A percentile compares a stretch with the other conserved stretches of the same genome.
Evolutionary conservation across 106 monocot species (phyloP).

Genomic region (Cymbidium sinense): DNA sequence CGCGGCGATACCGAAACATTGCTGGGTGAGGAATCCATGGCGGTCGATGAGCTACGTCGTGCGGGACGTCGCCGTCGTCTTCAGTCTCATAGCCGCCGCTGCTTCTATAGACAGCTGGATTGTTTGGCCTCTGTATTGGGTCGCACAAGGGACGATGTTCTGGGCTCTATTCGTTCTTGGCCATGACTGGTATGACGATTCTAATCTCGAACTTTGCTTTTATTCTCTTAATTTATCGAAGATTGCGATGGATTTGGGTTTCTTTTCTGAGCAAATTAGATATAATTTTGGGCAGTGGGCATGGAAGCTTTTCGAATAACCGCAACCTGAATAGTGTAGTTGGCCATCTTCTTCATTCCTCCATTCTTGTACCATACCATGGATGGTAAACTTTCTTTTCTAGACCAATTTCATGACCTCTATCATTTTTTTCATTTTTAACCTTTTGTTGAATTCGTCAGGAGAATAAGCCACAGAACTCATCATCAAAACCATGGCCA

Average conservation of each 20-base stretch:
- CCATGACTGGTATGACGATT: conserved; percentile 64
- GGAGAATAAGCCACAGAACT: conserved; percentile 94
- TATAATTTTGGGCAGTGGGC: conserved; percentile 42
- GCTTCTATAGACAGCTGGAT: conserved; percentile 27
- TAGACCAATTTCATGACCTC: conserved; percentile 8
- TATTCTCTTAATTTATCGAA: not conserved
- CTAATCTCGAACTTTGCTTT: not conserved
- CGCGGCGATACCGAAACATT: conserved; percentile 60
- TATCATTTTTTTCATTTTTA: not conserved
- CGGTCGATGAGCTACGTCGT: conserved; percentile 60
- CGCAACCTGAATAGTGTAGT: conserved; percentile 48
- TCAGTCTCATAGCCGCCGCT: conserved; percentile 35
- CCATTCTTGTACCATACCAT: too few species aligned
- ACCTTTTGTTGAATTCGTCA: conserved; percentile 9
- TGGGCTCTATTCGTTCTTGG: conserved; percentile 95
- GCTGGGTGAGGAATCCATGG: conserved; percentile 60
- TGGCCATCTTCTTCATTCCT: conserved; percentile 59
- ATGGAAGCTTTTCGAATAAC: conserved; percentile 77
- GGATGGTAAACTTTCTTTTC: too few species aligned
- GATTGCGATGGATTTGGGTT: not conserved
- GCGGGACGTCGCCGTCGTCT: conserved; percentile 48
- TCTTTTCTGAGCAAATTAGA: not conserved
- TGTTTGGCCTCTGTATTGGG: conserved; percentile 70
- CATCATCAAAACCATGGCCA: conserved; percentile 97
- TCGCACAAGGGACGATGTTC: conserved; percentile 88